phyloP scores from a whole-genome alignment of 345 rosid species.

The Cochlearia excelsa region DNA sequence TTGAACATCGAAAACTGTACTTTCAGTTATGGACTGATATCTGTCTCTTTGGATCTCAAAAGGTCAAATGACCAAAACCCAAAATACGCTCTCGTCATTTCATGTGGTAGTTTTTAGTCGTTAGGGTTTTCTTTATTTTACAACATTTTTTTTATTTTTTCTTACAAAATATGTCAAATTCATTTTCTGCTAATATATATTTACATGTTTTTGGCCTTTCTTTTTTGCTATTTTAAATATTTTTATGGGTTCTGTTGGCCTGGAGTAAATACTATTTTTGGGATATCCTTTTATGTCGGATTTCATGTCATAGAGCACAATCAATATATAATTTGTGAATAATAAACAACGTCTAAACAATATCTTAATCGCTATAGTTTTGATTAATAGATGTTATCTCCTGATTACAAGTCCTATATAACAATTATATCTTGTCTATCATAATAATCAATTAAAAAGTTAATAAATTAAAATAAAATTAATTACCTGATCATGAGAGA shows the following conservation, averaged over 20 bases:
- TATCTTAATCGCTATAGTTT: not conserved
- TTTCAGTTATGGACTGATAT: slow-evolving; percentile 10
- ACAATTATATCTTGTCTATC: not conserved
- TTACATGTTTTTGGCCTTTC: not conserved
- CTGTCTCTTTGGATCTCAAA: slow-evolving; percentile 43
- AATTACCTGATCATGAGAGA: slow-evolving; percentile 2
- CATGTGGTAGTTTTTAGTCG: slow-evolving; percentile 29
- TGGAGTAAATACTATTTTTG: not conserved
- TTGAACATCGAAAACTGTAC: too few relatives aligned
- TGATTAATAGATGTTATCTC: not conserved
- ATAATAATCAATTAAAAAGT: not conserved
- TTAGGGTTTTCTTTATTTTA: not conserved
- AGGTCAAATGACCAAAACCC: slow-evolving; percentile 36
- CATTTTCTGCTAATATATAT: slow-evolving; percentile 1
- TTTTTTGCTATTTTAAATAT: not conserved
- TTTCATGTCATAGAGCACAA: not conserved
- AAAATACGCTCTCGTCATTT: slow-evolving; percentile 21
- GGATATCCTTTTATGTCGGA: not conserved
- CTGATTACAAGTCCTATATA: not conserved
- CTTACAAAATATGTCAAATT: not conserved
- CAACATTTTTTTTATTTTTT: slow-evolving; percentile 5
- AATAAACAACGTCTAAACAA: slow-evolving; percentile 8
- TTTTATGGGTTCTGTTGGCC: slow-evolving; percentile 11
- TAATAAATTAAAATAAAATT: not conserved
- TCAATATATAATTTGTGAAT: slow-evolving; percentile 6